phyloP scores from a whole-genome alignment of 2,329 filamentous ascomycete species.

The Sclerotinia sclerotiorum region DNA sequence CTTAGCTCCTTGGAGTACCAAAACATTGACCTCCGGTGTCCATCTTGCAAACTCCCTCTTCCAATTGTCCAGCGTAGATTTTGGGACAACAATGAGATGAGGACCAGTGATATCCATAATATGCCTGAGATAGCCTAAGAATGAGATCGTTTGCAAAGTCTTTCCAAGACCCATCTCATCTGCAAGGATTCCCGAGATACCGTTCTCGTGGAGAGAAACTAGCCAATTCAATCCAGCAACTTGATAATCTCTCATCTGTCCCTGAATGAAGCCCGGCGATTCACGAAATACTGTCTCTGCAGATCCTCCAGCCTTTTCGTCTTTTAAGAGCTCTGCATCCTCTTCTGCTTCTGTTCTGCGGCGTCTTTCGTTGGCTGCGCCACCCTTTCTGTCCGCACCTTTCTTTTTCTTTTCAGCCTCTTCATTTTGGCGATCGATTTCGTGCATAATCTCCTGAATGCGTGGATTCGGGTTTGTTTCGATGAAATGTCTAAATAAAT shows the following conservation, averaged over 20 bases:
- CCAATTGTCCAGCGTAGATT: conserved; percentile 98
- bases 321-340: conserved; percentile 82
- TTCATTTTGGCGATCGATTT: conserved; percentile 91
- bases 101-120: conserved; percentile 86
- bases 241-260: conserved; percentile 92
- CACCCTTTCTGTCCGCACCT: conserved; percentile 75
- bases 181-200: conserved; percentile 95
- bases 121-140: conserved; percentile 91
- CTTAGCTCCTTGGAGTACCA: conserved; percentile 92
- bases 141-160: conserved; percentile 95
- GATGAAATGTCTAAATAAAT: conserved; percentile 98
- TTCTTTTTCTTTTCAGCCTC: conserved; percentile 72
- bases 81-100: conserved; percentile 88
- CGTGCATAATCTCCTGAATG: conserved; percentile 88
- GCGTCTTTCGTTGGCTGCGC: conserved; percentile 73
- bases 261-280: conserved; percentile 84
- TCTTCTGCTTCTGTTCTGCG: conserved; percentile 96
- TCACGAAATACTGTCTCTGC: conserved; percentile 91
- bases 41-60: conserved; percentile 89
- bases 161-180: conserved; percentile 99
- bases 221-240: conserved; percentile 95
- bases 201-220: conserved; percentile 95
- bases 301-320: conserved; percentile 84
- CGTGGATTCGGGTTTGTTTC: conserved; percentile 94
- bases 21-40: conserved; percentile 93